phyloP scores from a whole-genome alignment of 2,329 filamentous ascomycete species.

The Podosphaera xanthii region DNA sequence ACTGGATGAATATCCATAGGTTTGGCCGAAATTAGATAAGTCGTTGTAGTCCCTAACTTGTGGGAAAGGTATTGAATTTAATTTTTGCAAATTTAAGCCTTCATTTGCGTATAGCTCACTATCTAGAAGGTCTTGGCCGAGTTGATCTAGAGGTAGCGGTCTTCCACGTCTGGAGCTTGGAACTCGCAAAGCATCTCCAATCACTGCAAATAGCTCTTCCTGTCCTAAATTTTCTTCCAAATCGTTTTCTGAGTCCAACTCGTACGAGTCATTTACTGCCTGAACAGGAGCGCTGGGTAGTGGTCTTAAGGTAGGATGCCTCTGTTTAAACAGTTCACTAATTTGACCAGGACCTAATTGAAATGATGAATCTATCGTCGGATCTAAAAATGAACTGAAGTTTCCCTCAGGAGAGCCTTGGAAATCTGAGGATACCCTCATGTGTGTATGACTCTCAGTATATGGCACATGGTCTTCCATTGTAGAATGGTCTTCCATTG shows the following conservation, averaged over 20 bases:
- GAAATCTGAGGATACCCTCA: not conserved
- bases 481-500: conserved; percentile 3
- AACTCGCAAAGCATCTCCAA: conserved; percentile 15
- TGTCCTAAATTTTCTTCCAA: conserved; percentile 14
- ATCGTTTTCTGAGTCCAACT: conserved; percentile 10
- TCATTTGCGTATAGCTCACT: conserved; percentile 27
- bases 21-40: conserved; percentile 22
- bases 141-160: conserved; percentile 5
- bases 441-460: conserved; percentile 6
- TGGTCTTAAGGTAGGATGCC: conserved; percentile 16
- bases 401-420: not conserved
- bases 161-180: conserved; percentile 5
- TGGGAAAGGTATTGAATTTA: conserved; percentile 20
- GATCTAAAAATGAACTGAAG: not conserved
- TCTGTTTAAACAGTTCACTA: conserved; percentile 8
- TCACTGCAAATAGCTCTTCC: conserved; percentile 17
- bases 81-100: conserved; percentile 26
- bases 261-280: conserved; percentile 3
- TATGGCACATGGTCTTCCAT: conserved; percentile 8
- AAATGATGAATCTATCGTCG: conserved; percentile 7
- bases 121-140: conserved; percentile 25
- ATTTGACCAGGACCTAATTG: conserved; percentile 1
- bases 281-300: conserved; percentile 15
- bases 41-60: conserved; percentile 15
- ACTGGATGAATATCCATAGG: conserved; percentile 12